Conservation (phyloP, 2,329 filamentous ascomycete genomes). For the Neocucurbitaria cava region DNA sequence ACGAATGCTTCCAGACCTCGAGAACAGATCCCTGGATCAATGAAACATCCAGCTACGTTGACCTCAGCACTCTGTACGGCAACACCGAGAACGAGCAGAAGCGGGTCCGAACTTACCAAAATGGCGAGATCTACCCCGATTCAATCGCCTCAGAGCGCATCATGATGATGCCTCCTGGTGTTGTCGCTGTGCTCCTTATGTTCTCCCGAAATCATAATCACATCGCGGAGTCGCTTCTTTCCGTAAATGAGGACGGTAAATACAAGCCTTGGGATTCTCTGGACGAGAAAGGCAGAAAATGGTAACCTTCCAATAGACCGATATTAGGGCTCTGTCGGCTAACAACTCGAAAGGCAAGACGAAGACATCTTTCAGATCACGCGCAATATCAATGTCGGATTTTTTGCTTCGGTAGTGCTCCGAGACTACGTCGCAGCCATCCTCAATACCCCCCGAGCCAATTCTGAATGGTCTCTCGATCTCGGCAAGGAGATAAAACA, state of each 20-base stretch:
- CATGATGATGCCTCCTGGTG: slow-evolving; percentile 71
- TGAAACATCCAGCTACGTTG: slow-evolving; percentile 75
- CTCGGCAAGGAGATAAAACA: slow-evolving; percentile 67
- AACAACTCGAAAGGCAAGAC: slow-evolving; percentile 32
- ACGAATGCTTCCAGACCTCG: slow-evolving; percentile 70
- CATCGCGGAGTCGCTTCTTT: slow-evolving; percentile 75
- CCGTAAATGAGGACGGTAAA: slow-evolving; percentile 81
- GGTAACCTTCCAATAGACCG: slow-evolving; percentile 48
- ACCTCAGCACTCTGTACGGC: slow-evolving; percentile 73
- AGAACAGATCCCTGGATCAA: slow-evolving; percentile 67
- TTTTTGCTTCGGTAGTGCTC: slow-evolving; percentile 69
- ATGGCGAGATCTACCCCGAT: slow-evolving; percentile 72
- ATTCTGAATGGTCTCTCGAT: slow-evolving; percentile 81
- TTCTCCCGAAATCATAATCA: slow-evolving; percentile 83
- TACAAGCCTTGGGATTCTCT: slow-evolving; percentile 75
- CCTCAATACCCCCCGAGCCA: slow-evolving; percentile 71
- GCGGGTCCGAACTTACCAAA: slow-evolving; percentile 68
- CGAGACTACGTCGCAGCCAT: slow-evolving; percentile 82
- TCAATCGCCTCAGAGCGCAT: slow-evolving; percentile 71
- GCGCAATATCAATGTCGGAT: slow-evolving; percentile 58
- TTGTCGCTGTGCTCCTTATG: slow-evolving; percentile 69
- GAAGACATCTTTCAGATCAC: slow-evolving; percentile 62
- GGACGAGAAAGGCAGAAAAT: slow-evolving; percentile 44
- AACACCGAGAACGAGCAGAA: slow-evolving; percentile 71
- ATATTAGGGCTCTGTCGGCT: slow-evolving; percentile 56